Conservation (phyloP, 1,284 basidiomycete genomes). For the Malassezia arunalokei region DNA sequence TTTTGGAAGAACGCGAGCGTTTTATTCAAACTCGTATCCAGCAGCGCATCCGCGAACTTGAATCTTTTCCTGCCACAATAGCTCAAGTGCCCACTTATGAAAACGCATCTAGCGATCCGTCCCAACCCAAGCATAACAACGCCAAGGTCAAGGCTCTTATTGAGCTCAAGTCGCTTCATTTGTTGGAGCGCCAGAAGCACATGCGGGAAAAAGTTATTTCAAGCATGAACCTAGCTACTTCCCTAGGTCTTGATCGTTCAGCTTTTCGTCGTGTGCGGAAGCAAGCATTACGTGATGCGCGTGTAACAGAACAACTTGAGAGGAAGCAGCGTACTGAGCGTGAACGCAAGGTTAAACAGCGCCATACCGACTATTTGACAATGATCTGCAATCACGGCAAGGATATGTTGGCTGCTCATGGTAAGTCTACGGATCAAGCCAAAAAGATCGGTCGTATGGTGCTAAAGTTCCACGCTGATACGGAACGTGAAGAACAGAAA, state of each 20-base stretch:
- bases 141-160: conserved; percentile 81
- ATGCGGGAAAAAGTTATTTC: conserved; percentile 76
- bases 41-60: conserved; percentile 79
- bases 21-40: conserved; percentile 79
- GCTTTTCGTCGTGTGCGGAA: conserved; percentile 82
- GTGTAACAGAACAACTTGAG: conserved; percentile 79
- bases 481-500: conserved; percentile 52
- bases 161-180: conserved; percentile 81
- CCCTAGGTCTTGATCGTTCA: conserved; percentile 71
- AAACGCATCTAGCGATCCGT: background rate
- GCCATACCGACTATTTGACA: conserved; percentile 84
- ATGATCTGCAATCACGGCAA: conserved; percentile 77
- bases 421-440: conserved; percentile 49
- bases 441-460: conserved; percentile 50
- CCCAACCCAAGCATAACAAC: conserved; percentile 12
- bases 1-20: conserved; percentile 80
- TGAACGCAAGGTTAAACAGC: conserved; percentile 85
- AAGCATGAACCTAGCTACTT: conserved; percentile 75
- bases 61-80: conserved; percentile 67
- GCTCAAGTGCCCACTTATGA: conserved; percentile 25
- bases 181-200: conserved; percentile 77
- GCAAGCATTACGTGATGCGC: conserved; percentile 75
- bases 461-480: conserved; percentile 50
- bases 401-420: conserved; percentile 58
- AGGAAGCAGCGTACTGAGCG: conserved; percentile 81